Evolutionary conservation across 2,329 filamentous ascomycete genomes (phyloP).

Genomic region (Daldinia eschscholtzii): DNA sequence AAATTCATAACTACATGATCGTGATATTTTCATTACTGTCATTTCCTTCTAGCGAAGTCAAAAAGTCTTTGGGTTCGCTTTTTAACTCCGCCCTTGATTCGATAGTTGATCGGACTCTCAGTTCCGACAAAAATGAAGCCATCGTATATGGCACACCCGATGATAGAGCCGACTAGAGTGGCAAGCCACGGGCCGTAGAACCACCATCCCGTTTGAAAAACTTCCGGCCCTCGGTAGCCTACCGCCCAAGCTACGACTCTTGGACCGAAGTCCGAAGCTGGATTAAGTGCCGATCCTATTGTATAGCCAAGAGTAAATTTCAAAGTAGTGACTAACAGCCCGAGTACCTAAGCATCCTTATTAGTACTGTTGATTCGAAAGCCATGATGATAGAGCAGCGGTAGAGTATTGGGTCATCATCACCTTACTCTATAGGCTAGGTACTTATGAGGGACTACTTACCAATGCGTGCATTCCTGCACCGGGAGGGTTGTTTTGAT

Average conservation of each 20-base stretch:
- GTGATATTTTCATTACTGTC: background rate
- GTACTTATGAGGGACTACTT: background rate
- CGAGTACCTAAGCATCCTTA: conserved; percentile 46
- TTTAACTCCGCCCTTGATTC: conserved; percentile 10
- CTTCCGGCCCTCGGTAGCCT: conserved; percentile 41
- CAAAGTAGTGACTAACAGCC: conserved; percentile 53
- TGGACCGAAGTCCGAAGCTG: conserved; percentile 56
- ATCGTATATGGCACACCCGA: conserved; percentile 52
- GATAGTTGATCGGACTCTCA: conserved; percentile 50
- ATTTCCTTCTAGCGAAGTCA: conserved; percentile 11
- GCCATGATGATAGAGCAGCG: background rate
- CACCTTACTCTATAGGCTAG: background rate
- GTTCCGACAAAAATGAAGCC: conserved; percentile 50
- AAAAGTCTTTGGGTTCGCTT: conserved; percentile 31
- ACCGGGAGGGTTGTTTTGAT: conserved; percentile 55
- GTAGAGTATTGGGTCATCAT: background rate
- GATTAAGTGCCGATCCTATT: conserved; percentile 55
- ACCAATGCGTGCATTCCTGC: conserved; percentile 48
- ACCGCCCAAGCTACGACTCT: conserved; percentile 39
- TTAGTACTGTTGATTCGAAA: background rate
- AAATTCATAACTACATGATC: background rate
- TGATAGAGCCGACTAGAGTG: conserved; percentile 48
- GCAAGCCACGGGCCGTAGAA: conserved; percentile 50
- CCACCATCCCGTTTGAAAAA: conserved; percentile 53
- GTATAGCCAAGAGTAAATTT: conserved; percentile 56